Conservation (phyloP, 257 asterid genomes). For the Petrea volubilis region DNA sequence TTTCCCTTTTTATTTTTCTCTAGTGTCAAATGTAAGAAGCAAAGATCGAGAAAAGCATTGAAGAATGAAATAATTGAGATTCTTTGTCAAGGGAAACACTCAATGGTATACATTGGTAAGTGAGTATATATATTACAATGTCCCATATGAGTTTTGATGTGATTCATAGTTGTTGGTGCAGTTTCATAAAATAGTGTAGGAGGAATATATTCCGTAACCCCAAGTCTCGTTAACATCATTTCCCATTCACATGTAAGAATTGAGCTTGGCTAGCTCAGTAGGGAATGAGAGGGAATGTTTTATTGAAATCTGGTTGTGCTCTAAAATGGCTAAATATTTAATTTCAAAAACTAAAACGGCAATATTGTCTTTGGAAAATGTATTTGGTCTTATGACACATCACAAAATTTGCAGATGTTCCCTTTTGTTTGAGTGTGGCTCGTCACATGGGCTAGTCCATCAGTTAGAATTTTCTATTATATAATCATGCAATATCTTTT, state of each 20-base stretch:
- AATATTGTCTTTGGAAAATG: neutral
- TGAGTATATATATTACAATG: neutral
- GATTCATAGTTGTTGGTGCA: neutral
- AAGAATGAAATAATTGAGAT: neutral
- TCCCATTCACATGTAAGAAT: neutral
- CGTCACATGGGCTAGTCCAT: slow-evolving; percentile 1
- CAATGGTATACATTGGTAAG: too few species aligned
- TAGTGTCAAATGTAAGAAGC: neutral
- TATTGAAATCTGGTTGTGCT: slow-evolving; percentile 14
- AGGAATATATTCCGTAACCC: slow-evolving; percentile 13
- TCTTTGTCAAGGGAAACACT: neutral
- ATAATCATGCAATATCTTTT: too few species aligned
- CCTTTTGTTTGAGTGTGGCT: slow-evolving; percentile 3
- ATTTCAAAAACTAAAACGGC: neutral
- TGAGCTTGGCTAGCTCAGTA: neutral
- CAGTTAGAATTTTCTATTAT: too few species aligned
- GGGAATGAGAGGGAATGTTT: slow-evolving; percentile 12
- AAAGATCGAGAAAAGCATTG: neutral
- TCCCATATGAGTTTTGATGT: neutral
- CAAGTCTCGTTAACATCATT: slow-evolving; percentile 8
- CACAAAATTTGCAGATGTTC: neutral
- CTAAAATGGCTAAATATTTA: neutral
- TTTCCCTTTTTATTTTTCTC: too few species aligned
- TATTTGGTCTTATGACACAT: neutral
- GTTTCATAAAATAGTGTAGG: neutral